Percentiles rank a stretch among this genome's conserved stretches.
Conservation (phyloP, 1,284 basidiomycete genomes). For the Microbotryomycetes sp. region DNA sequence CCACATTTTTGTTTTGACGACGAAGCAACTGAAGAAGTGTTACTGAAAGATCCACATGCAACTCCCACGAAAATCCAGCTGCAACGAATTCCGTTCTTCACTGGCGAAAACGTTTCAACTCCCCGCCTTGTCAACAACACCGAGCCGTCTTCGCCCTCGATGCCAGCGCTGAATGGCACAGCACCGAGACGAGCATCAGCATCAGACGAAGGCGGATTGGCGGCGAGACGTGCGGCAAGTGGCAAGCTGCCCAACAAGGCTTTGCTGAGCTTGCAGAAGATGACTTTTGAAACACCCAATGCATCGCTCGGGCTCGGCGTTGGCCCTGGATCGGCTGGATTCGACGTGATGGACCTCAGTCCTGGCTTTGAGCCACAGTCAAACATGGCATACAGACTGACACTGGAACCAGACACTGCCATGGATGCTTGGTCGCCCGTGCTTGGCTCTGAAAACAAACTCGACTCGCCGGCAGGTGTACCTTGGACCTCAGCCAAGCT, state of each 20-base stretch:
- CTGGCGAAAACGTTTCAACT: background rate
- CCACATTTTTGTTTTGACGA: background rate
- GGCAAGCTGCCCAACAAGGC: constrained; percentile 27
- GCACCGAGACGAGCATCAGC: background rate
- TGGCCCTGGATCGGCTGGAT: constrained; percentile 22
- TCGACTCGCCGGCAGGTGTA: background rate
- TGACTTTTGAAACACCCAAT: constrained; percentile 26
- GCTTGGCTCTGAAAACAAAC: background rate
- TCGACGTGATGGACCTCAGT: constrained; percentile 12
- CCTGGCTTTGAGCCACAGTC: constrained; percentile 2
- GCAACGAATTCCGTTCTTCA: background rate
- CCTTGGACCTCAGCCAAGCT: background rate
- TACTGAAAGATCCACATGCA: background rate
- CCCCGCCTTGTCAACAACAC: background rate
- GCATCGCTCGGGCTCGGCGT: constrained; percentile 27
- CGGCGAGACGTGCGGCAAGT: constrained; percentile 18
- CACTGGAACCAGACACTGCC: background rate
- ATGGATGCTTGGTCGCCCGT: background rate
- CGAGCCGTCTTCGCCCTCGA: background rate
- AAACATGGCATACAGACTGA: constrained; percentile 11
- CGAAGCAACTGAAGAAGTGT: background rate
- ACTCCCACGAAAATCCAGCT: background rate
- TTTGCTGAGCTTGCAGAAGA: constrained; percentile 23
- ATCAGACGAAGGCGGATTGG: constrained; percentile 10
- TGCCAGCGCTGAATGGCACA: background rate